Percentiles rank a stretch among this genome's conserved stretches.
Conservation (phyloP, 1,139 yeast genomes). For the Debaryomyces sp. region DNA sequence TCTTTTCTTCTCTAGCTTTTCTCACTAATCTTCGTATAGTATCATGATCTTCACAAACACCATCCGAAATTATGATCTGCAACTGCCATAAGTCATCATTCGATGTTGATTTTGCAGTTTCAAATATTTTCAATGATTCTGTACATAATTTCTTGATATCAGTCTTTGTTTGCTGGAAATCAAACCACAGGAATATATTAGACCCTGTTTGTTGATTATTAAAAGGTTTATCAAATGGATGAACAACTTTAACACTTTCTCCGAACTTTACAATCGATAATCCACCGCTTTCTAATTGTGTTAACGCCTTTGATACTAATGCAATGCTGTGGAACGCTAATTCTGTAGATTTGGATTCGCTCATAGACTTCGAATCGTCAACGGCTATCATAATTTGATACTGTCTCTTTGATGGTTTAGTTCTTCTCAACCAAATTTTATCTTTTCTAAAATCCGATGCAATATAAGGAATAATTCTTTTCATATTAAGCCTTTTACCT, state of each 20-base stretch:
- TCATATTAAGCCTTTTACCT: constrained; percentile 96
- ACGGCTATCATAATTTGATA: constrained; percentile 97
- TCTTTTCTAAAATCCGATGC: constrained; percentile 98
- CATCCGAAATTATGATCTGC: constrained; percentile 91
- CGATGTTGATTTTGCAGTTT: constrained; percentile 60
- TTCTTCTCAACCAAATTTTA: constrained; percentile 97
- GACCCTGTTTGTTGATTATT: constrained; percentile 79
- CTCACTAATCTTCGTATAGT: constrained; percentile 81
- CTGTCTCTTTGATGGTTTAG: constrained; percentile 96
- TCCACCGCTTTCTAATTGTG: constrained; percentile 94
- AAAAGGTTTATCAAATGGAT: constrained; percentile 87
- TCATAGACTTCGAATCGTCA: constrained; percentile 97
- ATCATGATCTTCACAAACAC: constrained; percentile 94
- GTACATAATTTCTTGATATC: constrained; percentile 76
- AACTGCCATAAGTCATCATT: constrained; percentile 86
- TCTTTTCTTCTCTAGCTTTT: constrained; percentile 86
- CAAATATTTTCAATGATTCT: constrained; percentile 74
- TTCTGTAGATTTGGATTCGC: constrained; percentile 86
- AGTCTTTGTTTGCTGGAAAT: constrained; percentile 86
- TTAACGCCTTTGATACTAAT: constrained; percentile 88
- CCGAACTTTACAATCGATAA: constrained; percentile 92
- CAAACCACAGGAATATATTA: constrained; percentile 82
- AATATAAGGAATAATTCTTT: constrained; percentile 94
- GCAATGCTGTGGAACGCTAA: constrained; percentile 95
- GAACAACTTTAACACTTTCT: constrained; percentile 79